Conservation (phyloP, 768 basidiomycete genomes). For the Coprinellus micaceus region DNA sequence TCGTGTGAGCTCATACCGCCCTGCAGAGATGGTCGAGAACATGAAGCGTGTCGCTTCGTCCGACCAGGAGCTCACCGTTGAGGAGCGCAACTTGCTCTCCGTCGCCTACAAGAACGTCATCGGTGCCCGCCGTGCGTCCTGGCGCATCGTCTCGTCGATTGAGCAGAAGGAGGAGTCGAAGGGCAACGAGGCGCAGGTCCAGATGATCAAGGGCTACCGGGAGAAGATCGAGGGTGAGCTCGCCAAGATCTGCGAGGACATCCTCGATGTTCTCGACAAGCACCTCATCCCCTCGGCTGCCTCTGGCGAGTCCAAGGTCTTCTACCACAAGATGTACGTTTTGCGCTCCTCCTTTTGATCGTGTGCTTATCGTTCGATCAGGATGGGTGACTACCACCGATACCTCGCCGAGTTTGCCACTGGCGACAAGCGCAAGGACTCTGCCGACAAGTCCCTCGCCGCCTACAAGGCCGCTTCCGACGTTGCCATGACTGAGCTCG, state of each 20-base stretch:
- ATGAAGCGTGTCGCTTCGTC: slow-evolving; percentile 99
- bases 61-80: slow-evolving; percentile 96
- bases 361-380: slow-evolving; percentile 31
- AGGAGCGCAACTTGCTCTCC: slow-evolving; percentile 96
- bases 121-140: slow-evolving; percentile 95
- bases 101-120: slow-evolving; percentile 99
- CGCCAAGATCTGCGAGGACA: slow-evolving; percentile 97
- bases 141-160: slow-evolving; percentile 97
- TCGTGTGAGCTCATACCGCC: slow-evolving; percentile 13
- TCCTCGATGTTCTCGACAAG: slow-evolving; percentile 95
- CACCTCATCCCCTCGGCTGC: slow-evolving; percentile 97
- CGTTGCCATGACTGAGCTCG: slow-evolving; percentile 93
- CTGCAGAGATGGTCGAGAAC: slow-evolving; percentile 94
- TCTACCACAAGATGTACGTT: slow-evolving; percentile 98
- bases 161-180: slow-evolving; percentile 99
- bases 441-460: slow-evolving; percentile 95
- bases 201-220: slow-evolving; percentile 97
- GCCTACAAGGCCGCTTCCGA: slow-evolving; percentile 98
- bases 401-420: slow-evolving; percentile 99
- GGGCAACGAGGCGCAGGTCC: slow-evolving; percentile 93
- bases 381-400: slow-evolving; percentile 99
- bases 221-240: slow-evolving; percentile 98
- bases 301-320: slow-evolving; percentile 96
- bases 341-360: slow-evolving; percentile 1
- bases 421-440: slow-evolving; percentile 95